These are phyloP conservation scores for Glaciozyma antarctica DNA, from an alignment of 768 basidiomycete genomes.

Conservation along the genomic window DNA sequence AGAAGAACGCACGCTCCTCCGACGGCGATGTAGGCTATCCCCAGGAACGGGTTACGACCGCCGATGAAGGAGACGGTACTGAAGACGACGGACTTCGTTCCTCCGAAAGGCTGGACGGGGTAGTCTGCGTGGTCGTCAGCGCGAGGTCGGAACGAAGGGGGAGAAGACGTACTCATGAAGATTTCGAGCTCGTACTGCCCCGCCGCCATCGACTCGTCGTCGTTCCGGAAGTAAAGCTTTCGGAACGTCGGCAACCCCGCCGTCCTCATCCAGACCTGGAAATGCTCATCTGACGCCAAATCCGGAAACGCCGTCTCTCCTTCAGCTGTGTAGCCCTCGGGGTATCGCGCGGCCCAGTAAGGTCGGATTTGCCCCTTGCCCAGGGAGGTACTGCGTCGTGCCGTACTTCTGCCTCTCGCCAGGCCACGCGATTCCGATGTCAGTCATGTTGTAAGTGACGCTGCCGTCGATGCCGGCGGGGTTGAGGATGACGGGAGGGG, in stretches of 20 bases:
- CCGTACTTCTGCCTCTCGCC: conserved; percentile 87
- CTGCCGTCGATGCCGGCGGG: conserved; percentile 41
- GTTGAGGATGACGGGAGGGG: conserved; percentile 53
- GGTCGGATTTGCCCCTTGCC: conserved; percentile 82
- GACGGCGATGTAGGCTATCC: conserved; percentile 92
- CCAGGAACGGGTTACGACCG: conserved; percentile 95
- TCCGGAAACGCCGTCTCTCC: conserved; percentile 49
- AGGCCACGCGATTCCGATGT: conserved; percentile 84
- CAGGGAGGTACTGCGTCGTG: conserved; percentile 52
- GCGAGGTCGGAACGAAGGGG: not conserved
- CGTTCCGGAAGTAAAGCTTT: conserved; percentile 88
- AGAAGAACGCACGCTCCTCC: conserved; percentile 78
- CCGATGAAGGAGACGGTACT: conserved; percentile 98
- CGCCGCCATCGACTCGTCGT: conserved; percentile 56
- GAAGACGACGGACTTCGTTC: conserved; percentile 93
- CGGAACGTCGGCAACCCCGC: conserved; percentile 94
- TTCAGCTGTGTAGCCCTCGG: conserved; percentile 60
- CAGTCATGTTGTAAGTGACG: conserved; percentile 61
- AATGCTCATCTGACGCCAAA: conserved; percentile 69
- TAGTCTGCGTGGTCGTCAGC: conserved; percentile 52
- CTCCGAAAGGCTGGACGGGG: conserved; percentile 79
- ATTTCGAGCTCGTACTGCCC: conserved; percentile 69
- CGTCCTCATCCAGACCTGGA: conserved; percentile 99
- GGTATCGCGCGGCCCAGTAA: conserved; percentile 71
- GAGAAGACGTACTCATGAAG: conserved; percentile 60